Percentiles rank a stretch among this genome's conserved stretches.
phyloP scores from a whole-genome alignment of 768 basidiomycete species.

The Leccinum broughii region DNA sequence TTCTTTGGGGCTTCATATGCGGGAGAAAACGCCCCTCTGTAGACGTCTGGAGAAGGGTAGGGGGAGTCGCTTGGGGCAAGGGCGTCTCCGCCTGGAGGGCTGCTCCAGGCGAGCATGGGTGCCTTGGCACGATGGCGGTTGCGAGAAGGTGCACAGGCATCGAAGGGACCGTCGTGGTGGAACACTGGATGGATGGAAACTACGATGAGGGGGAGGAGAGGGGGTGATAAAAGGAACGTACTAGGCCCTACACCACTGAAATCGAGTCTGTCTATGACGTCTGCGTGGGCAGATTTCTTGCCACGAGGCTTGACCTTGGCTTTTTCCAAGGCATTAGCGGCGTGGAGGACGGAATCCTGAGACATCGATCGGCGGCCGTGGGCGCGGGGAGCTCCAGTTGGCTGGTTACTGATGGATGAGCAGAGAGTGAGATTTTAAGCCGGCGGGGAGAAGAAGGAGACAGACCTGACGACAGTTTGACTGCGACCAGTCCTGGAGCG shows the following conservation, averaged over 20 bases:
- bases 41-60: conserved; percentile 50
- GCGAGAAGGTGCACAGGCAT: conserved; percentile 88
- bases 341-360: conserved; percentile 46
- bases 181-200: conserved; percentile 55
- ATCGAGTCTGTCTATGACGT: conserved; percentile 88
- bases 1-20: conserved; percentile 69
- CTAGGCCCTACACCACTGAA: conserved; percentile 83
- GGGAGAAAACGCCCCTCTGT: conserved; percentile 46
- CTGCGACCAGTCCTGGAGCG: conserved; percentile 55
- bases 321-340: conserved; percentile 44
- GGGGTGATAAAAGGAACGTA: conserved; percentile 40
- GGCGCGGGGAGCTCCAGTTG: conserved; percentile 24
- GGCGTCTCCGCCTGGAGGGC: conserved; percentile 40
- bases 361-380: conserved; percentile 49
- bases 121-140: conserved; percentile 79
- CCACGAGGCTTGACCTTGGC: conserved; percentile 48
- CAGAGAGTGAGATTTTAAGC: conserved; percentile 20
- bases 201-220: conserved; percentile 1
- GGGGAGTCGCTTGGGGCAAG: conserved; percentile 42
- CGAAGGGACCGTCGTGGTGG: conserved; percentile 91
- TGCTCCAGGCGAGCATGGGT: conserved; percentile 79
- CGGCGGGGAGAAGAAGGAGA: conserved; percentile 11
- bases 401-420: conserved; percentile 21
- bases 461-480: conserved; percentile 46
- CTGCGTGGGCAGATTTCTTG: conserved; percentile 81